phyloP scores from a whole-genome alignment of 2,329 filamentous ascomycete species.

The Colletotrichum aenigma region DNA sequence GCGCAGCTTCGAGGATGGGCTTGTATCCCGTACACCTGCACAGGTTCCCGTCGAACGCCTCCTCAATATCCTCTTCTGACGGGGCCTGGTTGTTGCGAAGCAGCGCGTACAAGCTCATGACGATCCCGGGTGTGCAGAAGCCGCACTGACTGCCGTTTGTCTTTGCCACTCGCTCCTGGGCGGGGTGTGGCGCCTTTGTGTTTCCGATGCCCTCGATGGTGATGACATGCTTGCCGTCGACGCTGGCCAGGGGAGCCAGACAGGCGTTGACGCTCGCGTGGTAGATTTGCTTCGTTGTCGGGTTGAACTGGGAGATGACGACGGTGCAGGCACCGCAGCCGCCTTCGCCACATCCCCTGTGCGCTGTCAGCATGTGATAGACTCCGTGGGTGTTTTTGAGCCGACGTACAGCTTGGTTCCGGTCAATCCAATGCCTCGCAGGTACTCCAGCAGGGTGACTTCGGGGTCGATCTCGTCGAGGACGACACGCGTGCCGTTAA shows the following conservation, averaged over 20 bases:
- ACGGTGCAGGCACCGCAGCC: slow-evolving; percentile 97
- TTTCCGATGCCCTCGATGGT: slow-evolving; percentile 96
- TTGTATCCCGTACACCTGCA: slow-evolving; percentile 96
- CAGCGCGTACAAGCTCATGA: slow-evolving; percentile 96
- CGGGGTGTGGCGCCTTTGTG: slow-evolving; percentile 83
- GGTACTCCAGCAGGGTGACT: slow-evolving; percentile 88
- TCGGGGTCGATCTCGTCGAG: slow-evolving; percentile 91
- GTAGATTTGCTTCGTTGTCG: slow-evolving; percentile 89
- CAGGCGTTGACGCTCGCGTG: slow-evolving; percentile 98
- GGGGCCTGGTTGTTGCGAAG: slow-evolving; percentile 83
- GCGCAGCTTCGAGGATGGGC: slow-evolving; percentile 91
- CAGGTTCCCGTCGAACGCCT: slow-evolving; percentile 95
- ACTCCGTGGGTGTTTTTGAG: not conserved
- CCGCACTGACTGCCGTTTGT: slow-evolving; percentile 91
- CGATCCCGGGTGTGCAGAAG: slow-evolving; percentile 97
- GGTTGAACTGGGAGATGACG: slow-evolving; percentile 91
- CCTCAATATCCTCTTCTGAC: slow-evolving; percentile 83
- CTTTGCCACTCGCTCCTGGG: slow-evolving; percentile 89
- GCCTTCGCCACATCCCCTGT: slow-evolving; percentile 87
- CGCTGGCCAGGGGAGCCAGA: slow-evolving; percentile 86
- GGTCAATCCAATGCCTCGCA: slow-evolving; percentile 89
- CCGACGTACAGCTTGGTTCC: slow-evolving; percentile 80
- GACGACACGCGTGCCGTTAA: slow-evolving; percentile 90
- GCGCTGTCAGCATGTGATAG: not conserved
- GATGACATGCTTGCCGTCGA: slow-evolving; percentile 98